Percentiles rank a stretch among this genome's conserved stretches.
phyloP scores from a whole-genome alignment of 371 early-diverging fungal genomes.

The Chytridium lagenaria region DNA sequence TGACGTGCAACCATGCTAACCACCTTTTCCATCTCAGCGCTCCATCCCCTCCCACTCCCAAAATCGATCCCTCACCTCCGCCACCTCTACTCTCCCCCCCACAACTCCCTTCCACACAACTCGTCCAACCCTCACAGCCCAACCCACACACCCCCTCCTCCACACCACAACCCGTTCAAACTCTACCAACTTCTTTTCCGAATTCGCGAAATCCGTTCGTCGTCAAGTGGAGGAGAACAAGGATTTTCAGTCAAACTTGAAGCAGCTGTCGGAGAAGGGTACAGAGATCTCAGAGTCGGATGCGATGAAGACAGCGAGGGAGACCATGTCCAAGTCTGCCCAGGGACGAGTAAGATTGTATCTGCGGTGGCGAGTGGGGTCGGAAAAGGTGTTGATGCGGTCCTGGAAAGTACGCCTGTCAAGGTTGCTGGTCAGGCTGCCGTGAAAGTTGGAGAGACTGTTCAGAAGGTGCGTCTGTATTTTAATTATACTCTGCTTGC shows the following conservation, averaged over 20 bases:
- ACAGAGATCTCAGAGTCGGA: slow-evolving; percentile 83
- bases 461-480: slow-evolving; percentile 50
- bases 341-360: slow-evolving; percentile 56
- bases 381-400: slow-evolving; percentile 66
- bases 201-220: slow-evolving; percentile 83
- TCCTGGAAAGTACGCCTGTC: slow-evolving; percentile 70
- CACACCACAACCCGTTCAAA: neutral
- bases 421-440: slow-evolving; percentile 60
- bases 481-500: no score
- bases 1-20: no score
- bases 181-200: slow-evolving; percentile 36
- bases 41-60: neutral
- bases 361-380: slow-evolving; percentile 47
- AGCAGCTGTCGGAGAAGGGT: slow-evolving; percentile 85
- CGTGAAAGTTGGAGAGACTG: slow-evolving; percentile 72
- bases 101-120: neutral
- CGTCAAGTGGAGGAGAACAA: slow-evolving; percentile 92
- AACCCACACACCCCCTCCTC: neutral
- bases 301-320: slow-evolving; percentile 84
- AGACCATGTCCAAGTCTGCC: slow-evolving; percentile 79
- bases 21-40: no score
- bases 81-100: neutral
- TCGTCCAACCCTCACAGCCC: neutral
- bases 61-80: neutral
- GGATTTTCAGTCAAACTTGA: slow-evolving; percentile 86